Evolutionary conservation across 768 basidiomycete genomes (phyloP).

Genomic region (Xerocomus brunneocitrinus): DNA sequence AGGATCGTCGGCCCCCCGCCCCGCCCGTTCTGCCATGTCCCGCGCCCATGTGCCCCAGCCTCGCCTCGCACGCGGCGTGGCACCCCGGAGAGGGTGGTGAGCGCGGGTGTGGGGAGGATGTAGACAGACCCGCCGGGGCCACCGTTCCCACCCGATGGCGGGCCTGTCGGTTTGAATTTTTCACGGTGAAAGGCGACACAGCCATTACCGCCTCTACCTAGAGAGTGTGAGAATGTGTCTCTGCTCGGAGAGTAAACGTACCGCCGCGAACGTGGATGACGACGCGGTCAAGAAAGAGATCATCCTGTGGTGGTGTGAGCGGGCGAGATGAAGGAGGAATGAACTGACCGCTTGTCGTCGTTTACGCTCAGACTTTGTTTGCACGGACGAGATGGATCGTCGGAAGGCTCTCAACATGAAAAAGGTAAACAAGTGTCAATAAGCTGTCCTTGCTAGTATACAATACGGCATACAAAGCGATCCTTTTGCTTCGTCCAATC

Average conservation of each 20-base stretch:
- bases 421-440: constrained; percentile 11
- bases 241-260: constrained; percentile 27
- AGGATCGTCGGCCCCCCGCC: constrained; percentile 69
- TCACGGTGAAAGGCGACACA: constrained; percentile 93
- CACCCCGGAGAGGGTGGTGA: constrained; percentile 76
- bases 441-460: not conserved
- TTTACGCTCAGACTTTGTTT: constrained; percentile 70
- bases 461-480: constrained; percentile 3
- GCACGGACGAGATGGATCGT: constrained; percentile 5
- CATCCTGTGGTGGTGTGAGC: constrained; percentile 45
- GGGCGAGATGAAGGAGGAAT: not conserved
- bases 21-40: constrained; percentile 84
- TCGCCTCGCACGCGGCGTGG: constrained; percentile 63
- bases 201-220: constrained; percentile 86
- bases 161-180: constrained; percentile 76
- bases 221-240: not conserved
- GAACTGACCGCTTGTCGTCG: constrained; percentile 59
- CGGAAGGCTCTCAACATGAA: constrained; percentile 9
- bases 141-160: constrained; percentile 92
- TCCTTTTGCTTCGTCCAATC: not conserved
- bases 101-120: constrained; percentile 67
- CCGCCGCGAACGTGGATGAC: constrained; percentile 77
- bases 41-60: constrained; percentile 69
- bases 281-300: constrained; percentile 77
- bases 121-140: constrained; percentile 87